Base-by-base conservation (phyloP, 2,329 filamentous ascomycete genomes). In the Arachnomyces sp. region DNA sequence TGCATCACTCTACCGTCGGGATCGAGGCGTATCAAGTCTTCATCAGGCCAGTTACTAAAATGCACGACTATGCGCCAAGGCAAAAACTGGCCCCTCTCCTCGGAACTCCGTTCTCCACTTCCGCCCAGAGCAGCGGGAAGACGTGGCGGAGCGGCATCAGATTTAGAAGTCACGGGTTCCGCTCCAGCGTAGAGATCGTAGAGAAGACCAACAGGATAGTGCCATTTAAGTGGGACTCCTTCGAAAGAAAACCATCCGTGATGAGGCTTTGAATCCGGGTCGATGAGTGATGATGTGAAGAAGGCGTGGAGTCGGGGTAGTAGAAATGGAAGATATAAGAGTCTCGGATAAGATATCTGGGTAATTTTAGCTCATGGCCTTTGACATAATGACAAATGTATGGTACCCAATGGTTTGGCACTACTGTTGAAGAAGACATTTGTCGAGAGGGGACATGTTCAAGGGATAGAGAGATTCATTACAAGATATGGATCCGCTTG, bases 301-400 rank as follows among this genome's bases (percentile, higher is more conserved):
- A 84, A 85, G 36, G 69, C 64, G 48, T 78, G 76, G 5, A 86
- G 63, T 41, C 69, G 73, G 12, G 76, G 73, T 3, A 84, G 69
- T 17, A 85, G 68, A 35, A 84, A 74, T 4, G 80, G 78, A 1
- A 86, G 68, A 62, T 86, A 86, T 7, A 80, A 82, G 28, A 86
- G 64, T 17, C 82, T 75, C 4, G 80, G 77, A 40, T 72, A 73
- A 34, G 78, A 73, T 44, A 84, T 71, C 70, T 78, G 47, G 14
- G 40, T 25, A 34, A 15, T n/a, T 13, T 28, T 25, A 36, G 36
- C 32, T 39, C 16, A 37, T 25, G n/a, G 33, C 33, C n/a, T n/a
- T 41, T 42, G 34, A 44, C 12, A 13, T 13, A 32, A 7, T 16
- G 31, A 32, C n/a, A 12, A 7, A 29, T 29, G 29, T 7, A 38